Evolutionary conservation across 768 basidiomycete species (phyloP).

Genomic region (Chiua virens): DNA sequence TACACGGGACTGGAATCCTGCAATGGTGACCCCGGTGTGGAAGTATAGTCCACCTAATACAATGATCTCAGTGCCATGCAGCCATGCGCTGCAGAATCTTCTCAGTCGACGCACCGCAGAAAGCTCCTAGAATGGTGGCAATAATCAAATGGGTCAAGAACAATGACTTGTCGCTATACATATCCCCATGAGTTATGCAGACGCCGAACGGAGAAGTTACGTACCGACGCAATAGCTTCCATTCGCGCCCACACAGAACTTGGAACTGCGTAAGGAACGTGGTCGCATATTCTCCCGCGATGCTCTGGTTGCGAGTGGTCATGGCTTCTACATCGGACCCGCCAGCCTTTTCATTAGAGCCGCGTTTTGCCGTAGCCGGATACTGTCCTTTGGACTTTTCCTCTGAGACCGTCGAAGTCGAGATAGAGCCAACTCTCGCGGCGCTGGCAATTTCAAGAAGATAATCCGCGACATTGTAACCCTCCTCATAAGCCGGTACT

Average conservation of each 20-base stretch:
- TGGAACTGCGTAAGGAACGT: constrained; percentile 90
- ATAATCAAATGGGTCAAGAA: constrained; percentile 78
- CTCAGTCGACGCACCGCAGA: constrained; percentile 59
- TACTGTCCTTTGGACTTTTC: background rate
- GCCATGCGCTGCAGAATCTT: background rate
- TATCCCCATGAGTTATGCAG: background rate
- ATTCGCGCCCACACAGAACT: constrained; percentile 79
- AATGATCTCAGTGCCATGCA: background rate
- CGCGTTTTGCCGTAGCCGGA: background rate
- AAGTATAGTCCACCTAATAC: constrained; percentile 79
- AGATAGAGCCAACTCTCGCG: constrained; percentile 46
- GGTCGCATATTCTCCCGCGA: constrained; percentile 50
- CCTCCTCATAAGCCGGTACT: constrained; percentile 60
- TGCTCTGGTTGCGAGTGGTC: constrained; percentile 11
- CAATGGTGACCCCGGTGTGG: constrained; percentile 75
- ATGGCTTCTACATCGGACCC: constrained; percentile 21
- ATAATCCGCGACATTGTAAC: constrained; percentile 93
- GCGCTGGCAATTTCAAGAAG: constrained; percentile 85
- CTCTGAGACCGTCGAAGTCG: constrained; percentile 29
- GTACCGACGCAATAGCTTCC: constrained; percentile 74
- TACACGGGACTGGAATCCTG: constrained; percentile 92
- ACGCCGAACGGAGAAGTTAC: constrained; percentile 5
- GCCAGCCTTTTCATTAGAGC: constrained; percentile 14
- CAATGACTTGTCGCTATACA: constrained; percentile 69
- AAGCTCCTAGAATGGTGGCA: constrained; percentile 75